Evolutionary conservation across 352 stramenopile species (phyloP).

Genomic region (Aphanomyces cochlioides): DNA sequence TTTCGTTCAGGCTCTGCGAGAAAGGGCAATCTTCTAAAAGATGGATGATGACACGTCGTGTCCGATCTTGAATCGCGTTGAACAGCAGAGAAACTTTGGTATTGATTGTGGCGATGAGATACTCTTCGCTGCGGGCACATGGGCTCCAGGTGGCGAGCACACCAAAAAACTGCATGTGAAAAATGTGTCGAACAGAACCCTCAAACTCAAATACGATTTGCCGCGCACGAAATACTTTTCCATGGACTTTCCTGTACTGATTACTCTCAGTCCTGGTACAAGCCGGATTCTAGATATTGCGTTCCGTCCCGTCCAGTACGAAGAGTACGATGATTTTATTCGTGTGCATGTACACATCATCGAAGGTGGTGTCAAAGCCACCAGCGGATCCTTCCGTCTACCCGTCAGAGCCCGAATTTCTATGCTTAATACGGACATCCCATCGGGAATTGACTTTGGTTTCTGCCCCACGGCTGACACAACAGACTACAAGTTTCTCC

Average conservation of each 20-base stretch:
- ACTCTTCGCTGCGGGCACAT: constrained; percentile 82
- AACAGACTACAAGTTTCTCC: constrained; percentile 56
- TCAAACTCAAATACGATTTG: constrained; percentile 92
- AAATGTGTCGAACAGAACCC: constrained; percentile 83
- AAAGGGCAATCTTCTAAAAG: too few species aligned
- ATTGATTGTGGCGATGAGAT: constrained; percentile 85
- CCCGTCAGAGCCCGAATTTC: constrained; percentile 82
- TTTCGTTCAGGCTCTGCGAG: too few species aligned
- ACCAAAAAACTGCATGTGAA: constrained; percentile 86
- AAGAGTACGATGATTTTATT: constrained; percentile 91
- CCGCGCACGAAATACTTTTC: constrained; percentile 92
- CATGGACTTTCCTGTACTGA: constrained; percentile 89
- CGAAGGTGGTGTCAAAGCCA: constrained; percentile 60
- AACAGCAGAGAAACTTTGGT: constrained; percentile 70
- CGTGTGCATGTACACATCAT: constrained; percentile 86
- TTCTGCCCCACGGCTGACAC: constrained; percentile 88
- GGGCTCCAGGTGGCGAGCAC: constrained; percentile 89
- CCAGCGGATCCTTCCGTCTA: constrained; percentile 78
- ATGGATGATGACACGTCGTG: background rate
- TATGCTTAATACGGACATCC: constrained; percentile 55
- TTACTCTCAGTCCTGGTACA: constrained; percentile 87
- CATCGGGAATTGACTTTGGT: constrained; percentile 74
- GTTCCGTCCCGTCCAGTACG: constrained; percentile 85
- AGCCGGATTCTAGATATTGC: constrained; percentile 79
- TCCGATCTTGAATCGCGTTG: constrained; percentile 60